Evolutionary conservation across 2,329 filamentous ascomycete species (phyloP).

Genomic region (Fusarium solani-melongenae): DNA sequence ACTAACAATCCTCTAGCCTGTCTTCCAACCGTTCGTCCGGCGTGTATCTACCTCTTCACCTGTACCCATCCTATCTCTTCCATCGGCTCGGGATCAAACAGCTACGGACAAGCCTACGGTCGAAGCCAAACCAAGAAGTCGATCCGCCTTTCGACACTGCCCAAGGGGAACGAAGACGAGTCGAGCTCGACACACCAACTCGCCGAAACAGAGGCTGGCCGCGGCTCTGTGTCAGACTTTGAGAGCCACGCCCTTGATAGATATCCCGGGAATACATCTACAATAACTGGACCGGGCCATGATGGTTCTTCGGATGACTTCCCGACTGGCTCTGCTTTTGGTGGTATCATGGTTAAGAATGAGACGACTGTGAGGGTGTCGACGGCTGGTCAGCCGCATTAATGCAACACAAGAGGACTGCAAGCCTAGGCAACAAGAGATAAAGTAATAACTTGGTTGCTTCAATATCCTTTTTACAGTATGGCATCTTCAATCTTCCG

Average conservation of each 20-base stretch:
- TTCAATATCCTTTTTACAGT: background rate
- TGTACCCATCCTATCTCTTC: conserved; percentile 19
- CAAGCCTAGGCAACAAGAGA: no score
- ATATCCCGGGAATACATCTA: conserved; percentile 20
- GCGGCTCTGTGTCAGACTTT: conserved; percentile 26
- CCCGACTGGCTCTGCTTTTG: background rate
- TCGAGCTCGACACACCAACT: conserved; percentile 38
- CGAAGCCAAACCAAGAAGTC: conserved; percentile 38
- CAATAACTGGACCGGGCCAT: conserved; percentile 18
- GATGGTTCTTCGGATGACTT: background rate
- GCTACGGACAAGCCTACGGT: conserved; percentile 26
- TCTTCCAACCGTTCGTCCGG: conserved; percentile 36
- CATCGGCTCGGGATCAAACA: conserved; percentile 28
- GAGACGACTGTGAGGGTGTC: conserved; percentile 32
- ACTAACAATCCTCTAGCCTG: conserved; percentile 17
- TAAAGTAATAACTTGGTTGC: background rate
- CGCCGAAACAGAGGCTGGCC: conserved; percentile 15
- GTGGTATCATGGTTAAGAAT: conserved; percentile 41
- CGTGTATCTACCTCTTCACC: conserved; percentile 33
- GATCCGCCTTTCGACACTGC: conserved; percentile 27
- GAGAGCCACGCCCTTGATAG: conserved; percentile 36
- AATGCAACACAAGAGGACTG: background rate
- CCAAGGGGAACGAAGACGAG: conserved; percentile 32
- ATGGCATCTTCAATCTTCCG: background rate
- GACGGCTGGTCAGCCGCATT: background rate